Evolutionary conservation across 2,329 filamentous ascomycete species (phyloP).

Genomic region (Beauveria varroae): DNA sequence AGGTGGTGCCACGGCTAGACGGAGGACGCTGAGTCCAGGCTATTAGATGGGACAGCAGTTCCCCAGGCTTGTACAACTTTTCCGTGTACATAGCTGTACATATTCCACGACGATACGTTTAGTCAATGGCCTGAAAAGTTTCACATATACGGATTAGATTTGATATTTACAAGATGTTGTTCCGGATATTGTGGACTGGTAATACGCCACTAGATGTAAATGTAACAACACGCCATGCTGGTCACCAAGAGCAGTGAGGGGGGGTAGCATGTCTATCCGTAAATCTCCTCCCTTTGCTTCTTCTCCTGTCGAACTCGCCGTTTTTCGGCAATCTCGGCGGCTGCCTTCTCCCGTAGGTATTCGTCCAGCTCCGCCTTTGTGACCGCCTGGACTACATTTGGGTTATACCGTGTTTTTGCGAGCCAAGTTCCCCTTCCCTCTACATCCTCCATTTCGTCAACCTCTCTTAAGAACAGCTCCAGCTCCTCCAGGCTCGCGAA

Average conservation of each 20-base stretch:
- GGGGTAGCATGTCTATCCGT: neutral
- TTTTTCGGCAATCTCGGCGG: conserved; percentile 3
- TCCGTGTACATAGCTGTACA: neutral
- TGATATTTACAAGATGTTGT: neutral
- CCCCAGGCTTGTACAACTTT: neutral
- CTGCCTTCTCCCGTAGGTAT: neutral
- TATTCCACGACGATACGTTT: neutral
- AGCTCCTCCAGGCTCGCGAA: conserved; percentile 5
- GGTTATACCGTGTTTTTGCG: neutral
- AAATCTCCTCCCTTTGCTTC: neutral
- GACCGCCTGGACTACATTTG: neutral
- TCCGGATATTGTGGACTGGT: neutral
- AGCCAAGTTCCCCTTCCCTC: conserved; percentile 1
- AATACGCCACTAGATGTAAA: neutral
- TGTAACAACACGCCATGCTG: neutral
- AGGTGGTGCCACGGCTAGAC: too few relatives aligned
- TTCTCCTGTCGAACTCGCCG: neutral
- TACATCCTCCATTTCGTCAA: conserved; percentile 1
- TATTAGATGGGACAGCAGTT: neutral
- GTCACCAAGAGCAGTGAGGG: neutral
- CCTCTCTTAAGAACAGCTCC: neutral
- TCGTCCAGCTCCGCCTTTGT: conserved; percentile 7
- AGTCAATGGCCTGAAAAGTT: too few relatives aligned
- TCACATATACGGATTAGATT: neutral
- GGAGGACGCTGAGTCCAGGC: too few relatives aligned